phyloP scores from a whole-genome alignment of 1,284 basidiomycete species.

The Heliocybe sulcata region DNA sequence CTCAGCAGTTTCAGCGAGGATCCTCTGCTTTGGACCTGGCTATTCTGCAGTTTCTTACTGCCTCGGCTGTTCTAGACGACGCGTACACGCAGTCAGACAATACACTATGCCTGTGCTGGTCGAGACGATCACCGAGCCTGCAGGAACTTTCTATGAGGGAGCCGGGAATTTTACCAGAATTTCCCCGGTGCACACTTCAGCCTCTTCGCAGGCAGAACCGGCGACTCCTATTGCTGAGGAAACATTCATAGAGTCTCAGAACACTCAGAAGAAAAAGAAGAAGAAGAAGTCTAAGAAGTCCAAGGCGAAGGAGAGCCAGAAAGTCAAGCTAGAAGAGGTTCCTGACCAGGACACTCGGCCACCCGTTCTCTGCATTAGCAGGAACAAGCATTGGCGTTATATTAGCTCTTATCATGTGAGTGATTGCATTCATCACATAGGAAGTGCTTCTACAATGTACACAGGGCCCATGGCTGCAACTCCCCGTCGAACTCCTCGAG shows the following conservation, averaged over 20 bases:
- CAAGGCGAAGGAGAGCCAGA: constrained; percentile 33
- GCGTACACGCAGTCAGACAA: too few species aligned
- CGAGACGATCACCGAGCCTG: not conserved
- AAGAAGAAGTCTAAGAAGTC: constrained; percentile 62
- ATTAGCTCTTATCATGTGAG: constrained; percentile 82
- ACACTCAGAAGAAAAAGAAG: constrained; percentile 56
- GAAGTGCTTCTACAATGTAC: constrained; percentile 1
- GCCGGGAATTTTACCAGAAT: not conserved
- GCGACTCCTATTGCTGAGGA: not conserved
- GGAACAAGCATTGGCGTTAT: constrained; percentile 84
- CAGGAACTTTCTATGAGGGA: not conserved
- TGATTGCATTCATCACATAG: not conserved
- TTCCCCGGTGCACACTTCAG: constrained; percentile 16
- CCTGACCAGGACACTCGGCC: constrained; percentile 31
- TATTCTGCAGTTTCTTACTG: too few species aligned
- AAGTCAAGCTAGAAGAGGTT: constrained; percentile 15
- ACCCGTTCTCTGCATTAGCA: constrained; percentile 69
- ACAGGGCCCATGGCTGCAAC: constrained; percentile 80
- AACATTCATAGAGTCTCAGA: not conserved
- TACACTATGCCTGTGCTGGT: not conserved
- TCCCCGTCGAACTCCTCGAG: constrained; percentile 76
- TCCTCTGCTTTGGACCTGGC: too few species aligned
- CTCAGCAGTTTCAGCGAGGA: too few species aligned
- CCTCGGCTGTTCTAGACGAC: too few species aligned
- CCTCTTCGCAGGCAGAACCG: constrained; percentile 16